Percentiles rank a stretch among this genome's conserved stretches.
These are phyloP conservation scores for Globisporangium solare DNA, from an alignment of 352 stramenopile species.

Conservation along the genomic window DNA sequence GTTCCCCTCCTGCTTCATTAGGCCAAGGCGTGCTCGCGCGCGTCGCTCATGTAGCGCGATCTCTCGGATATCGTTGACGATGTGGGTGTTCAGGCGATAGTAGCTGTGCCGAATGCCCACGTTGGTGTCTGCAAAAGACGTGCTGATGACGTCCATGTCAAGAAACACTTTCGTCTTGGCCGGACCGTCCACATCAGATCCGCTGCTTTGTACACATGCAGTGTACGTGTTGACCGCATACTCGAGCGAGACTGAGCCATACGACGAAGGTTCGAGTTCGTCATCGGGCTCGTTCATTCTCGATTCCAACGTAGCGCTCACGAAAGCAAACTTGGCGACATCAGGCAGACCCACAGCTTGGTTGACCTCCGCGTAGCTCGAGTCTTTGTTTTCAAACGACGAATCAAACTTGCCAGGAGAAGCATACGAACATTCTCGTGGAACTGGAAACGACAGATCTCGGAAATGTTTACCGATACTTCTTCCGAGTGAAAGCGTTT, in stretches of 20 bases:
- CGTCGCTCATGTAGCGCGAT: constrained; percentile 23
- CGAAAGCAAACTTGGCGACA: constrained; percentile 11
- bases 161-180: constrained; percentile 25
- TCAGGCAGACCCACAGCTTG: constrained; percentile 6
- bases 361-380: constrained; percentile 19
- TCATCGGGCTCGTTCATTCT: not conserved
- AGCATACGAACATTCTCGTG: constrained; percentile 13
- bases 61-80: constrained; percentile 38
- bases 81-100: constrained; percentile 53
- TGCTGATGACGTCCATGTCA: constrained; percentile 69
- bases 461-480: constrained; percentile 17
- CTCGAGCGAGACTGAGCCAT: constrained; percentile 14
- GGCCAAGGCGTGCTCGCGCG: constrained; percentile 17
- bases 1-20: constrained; percentile 27
- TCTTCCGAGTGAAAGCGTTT: constrained; percentile 11
- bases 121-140: constrained; percentile 62
- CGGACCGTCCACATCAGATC: constrained; percentile 13
- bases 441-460: constrained; percentile 15
- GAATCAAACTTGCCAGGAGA: constrained; percentile 10
- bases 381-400: constrained; percentile 13
- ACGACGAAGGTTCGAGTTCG: constrained; percentile 2
- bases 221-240: constrained; percentile 18
- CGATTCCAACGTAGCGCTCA: not conserved
- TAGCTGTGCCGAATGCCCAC: constrained; percentile 49
- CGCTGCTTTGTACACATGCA: constrained; percentile 15